Percentiles rank a stretch among this genome's conserved stretches.
Conservation (phyloP, 129 eudicot species). For the Arctium minus region DNA sequence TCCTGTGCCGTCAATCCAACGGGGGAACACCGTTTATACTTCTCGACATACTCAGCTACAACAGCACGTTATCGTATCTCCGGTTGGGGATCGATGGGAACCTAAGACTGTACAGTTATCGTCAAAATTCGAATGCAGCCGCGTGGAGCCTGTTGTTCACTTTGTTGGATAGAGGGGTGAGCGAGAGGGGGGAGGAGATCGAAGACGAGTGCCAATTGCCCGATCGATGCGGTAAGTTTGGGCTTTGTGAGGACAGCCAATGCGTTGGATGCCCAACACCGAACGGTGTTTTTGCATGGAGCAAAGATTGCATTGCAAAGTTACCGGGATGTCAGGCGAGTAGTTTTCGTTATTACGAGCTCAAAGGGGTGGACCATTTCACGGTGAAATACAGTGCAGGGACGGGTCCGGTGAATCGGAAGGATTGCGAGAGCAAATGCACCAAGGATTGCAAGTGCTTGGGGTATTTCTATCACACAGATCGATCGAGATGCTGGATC, state of each 20-base stretch:
- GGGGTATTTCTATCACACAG: not conserved
- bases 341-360: conserved; percentile 34
- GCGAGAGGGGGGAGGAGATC: not conserved
- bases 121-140: too few relatives aligned
- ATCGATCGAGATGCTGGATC: conserved; percentile 32
- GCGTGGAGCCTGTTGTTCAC: too few relatives aligned
- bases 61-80: too few relatives aligned
- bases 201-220: conserved; percentile 48
- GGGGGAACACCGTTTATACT: too few relatives aligned
- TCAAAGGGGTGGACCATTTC: conserved; percentile 55
- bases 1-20: too few relatives aligned
- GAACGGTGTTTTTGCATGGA: conserved; percentile 48
- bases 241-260: conserved; percentile 46
- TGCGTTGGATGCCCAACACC: conserved; percentile 51
- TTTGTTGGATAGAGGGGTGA: conserved; percentile 12
- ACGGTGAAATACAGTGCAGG: conserved; percentile 29
- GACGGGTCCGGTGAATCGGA: not conserved
- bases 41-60: too few relatives aligned
- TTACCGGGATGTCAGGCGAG: conserved; percentile 18
- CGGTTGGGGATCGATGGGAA: too few relatives aligned
- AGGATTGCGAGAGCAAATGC: too few relatives aligned
- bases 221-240: conserved; percentile 39
- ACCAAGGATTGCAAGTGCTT: conserved; percentile 7
- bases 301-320: conserved; percentile 29
- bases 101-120: too few relatives aligned